phyloP scores from a whole-genome alignment of 164 flowering plant species.

The Magnolia changhungtana region DNA sequence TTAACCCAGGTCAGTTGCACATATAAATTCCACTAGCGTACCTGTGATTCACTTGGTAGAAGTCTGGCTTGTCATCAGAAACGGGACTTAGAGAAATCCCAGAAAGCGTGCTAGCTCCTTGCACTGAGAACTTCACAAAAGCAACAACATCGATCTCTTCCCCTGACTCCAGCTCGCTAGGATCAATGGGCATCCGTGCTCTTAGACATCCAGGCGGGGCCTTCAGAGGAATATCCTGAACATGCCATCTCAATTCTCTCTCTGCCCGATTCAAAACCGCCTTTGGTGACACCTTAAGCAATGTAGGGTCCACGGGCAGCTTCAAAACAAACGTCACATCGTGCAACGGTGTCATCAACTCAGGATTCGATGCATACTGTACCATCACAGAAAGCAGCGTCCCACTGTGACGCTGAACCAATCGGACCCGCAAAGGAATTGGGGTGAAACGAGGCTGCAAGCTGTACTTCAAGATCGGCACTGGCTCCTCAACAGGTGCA shows the following conservation, averaged over 20 bases:
- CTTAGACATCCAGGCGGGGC: conserved; percentile 76
- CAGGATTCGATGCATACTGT: conserved; percentile 85
- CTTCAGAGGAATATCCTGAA: conserved; percentile 71
- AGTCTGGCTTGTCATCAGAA: conserved; percentile 78
- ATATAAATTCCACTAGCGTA: conserved; percentile 66
- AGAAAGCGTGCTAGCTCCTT: conserved; percentile 66
- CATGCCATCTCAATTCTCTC: conserved; percentile 86
- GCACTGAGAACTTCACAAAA: conserved; percentile 68
- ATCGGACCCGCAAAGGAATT: conserved; percentile 81
- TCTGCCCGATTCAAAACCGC: conserved; percentile 82
- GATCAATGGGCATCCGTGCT: conserved; percentile 85
- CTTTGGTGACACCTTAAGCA: conserved; percentile 88
- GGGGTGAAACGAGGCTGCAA: conserved; percentile 78
- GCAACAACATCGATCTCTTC: conserved; percentile 69
- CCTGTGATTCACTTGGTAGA: conserved; percentile 73
- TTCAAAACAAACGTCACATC: conserved; percentile 79
- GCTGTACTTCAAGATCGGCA: conserved; percentile 80
- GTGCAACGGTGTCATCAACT: conserved; percentile 57
- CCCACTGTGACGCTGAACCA: conserved; percentile 79
- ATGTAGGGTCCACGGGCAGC: conserved; percentile 80
- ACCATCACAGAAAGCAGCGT: conserved; percentile 92
- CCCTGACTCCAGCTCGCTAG: conserved; percentile 51
- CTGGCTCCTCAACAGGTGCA: conserved; percentile 59
- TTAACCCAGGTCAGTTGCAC: conserved; percentile 46
- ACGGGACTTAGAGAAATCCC: conserved; percentile 72